Percentiles rank a stretch among this genome's conserved stretches.
These are phyloP conservation scores for Chionographis japonica DNA, from an alignment of 106 monocot species.

Conservation along the genomic window DNA sequence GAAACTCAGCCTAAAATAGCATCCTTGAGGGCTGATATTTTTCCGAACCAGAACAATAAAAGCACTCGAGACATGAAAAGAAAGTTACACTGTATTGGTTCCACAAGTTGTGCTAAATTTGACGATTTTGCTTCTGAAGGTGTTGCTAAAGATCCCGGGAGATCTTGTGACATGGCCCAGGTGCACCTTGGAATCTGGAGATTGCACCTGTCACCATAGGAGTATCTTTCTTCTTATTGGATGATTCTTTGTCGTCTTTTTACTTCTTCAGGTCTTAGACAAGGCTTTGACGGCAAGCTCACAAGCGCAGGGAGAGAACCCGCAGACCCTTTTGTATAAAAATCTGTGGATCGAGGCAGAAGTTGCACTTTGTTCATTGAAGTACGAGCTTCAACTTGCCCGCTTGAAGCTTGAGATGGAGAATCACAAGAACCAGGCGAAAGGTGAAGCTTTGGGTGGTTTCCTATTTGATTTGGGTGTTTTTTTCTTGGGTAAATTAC, in stretches of 20 bases:
- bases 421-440: conserved; percentile 4
- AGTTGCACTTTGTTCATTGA: conserved; percentile 49
- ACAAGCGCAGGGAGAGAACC: conserved; percentile 15
- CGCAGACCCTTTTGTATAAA: conserved; percentile 29
- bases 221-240: neutral
- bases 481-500: neutral
- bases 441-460: conserved; percentile 14
- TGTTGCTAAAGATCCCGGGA: too few relatives aligned
- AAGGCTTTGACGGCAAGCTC: conserved; percentile 17
- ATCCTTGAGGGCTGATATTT: too few relatives aligned
- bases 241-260: neutral
- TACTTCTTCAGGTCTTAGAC: conserved; percentile 19
- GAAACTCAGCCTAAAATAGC: too few relatives aligned
- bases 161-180: too few relatives aligned
- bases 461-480: neutral
- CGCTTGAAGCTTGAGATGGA: conserved; percentile 15
- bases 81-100: too few relatives aligned
- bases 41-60: too few relatives aligned
- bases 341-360: conserved; percentile 63
- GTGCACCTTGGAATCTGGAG: too few relatives aligned
- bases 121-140: too few relatives aligned
- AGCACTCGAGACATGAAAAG: too few relatives aligned
- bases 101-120: too few relatives aligned
- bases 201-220: too few relatives aligned
- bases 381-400: conserved; percentile 32